phyloP scores from a whole-genome alignment of 495 filamentous ascomycete genomes.

The Hyaloscypha hepaticicola region DNA sequence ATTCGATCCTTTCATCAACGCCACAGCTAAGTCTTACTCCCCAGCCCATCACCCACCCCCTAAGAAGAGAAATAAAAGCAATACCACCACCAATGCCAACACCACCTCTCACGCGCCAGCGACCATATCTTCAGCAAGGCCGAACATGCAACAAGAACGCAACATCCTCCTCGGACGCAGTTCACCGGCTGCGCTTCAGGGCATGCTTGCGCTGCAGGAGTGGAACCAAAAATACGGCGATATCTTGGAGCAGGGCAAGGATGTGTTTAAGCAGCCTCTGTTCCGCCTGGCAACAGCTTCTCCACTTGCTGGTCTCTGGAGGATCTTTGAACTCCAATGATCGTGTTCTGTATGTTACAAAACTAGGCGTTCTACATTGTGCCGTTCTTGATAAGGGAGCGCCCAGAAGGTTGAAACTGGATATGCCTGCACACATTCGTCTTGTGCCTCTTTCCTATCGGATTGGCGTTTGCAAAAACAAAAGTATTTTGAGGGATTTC shows the following conservation, averaged over 20 bases:
- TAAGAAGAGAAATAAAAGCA: neutral
- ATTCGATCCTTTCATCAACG: slow-evolving; percentile 4
- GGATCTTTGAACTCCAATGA: slow-evolving; percentile 8
- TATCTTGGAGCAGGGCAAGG: neutral
- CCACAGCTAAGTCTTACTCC: neutral
- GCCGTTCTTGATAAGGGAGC: no score
- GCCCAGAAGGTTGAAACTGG: no score
- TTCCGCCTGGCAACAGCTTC: neutral
- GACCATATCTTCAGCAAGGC: neutral
- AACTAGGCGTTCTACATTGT: no score
- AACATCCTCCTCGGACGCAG: slow-evolving; percentile 4
- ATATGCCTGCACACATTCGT: no score
- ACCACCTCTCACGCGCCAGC: neutral
- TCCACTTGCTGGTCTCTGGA: neutral
- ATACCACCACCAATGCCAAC: neutral
- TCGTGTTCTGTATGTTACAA: neutral
- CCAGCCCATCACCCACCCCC: neutral
- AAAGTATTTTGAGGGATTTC: no score
- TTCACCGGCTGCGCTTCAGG: slow-evolving; percentile 5
- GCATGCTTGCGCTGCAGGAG: neutral
- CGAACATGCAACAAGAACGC: neutral
- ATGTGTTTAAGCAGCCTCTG: slow-evolving; percentile 1
- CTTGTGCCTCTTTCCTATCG: no score
- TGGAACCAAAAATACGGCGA: slow-evolving; percentile 3
- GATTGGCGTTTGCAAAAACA: no score